Base-by-base conservation (phyloP, 768 basidiomycete species). In the Naematelia aurantialba region DNA sequence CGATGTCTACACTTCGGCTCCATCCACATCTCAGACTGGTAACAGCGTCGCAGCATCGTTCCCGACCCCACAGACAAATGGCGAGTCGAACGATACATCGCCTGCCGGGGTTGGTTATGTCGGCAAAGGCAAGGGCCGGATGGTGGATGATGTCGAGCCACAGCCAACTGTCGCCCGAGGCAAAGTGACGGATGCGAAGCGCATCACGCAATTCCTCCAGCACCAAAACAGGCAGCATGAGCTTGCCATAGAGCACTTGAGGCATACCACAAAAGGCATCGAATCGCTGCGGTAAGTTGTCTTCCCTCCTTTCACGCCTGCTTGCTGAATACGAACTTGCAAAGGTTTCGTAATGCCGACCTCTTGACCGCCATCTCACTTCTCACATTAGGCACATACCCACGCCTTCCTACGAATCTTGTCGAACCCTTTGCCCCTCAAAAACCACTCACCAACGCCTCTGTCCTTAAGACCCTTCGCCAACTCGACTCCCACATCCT, bases 261-360 rank as follows among this genome's bases (percentile, higher is more conserved):
- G 81, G 44, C 83, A 83, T 68, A 83, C 85, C 1, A 86, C 84
- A 61, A 83, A 88, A 52, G 82, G 30, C 52, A 52, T 82, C 50
- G 86, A 88, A 66, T 82, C 85, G 39, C 87, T 91, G 34, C 84
- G 91, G 91, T 88, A 58, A 62, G 81, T 72, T 22, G 4, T 4
- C 5, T 39, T 17, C 27, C 8, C 44, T 10, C 1, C 55, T 53
- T 47, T 39, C 30, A 14, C 42, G 24, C 39, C 26, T 27, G 13
- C 13, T 5, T 29, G 51, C 56, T 63, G 49, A 57, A 24, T 5
- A 49, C 48, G 22, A 5, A 11, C n/a, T 42, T 19, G 44, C 25
- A 4, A 68, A 91, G 93, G 71, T 83, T 91, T 19, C 86, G 93
- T 57, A 97, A 97, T 78, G 91, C 93, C 61, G 94, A 98, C 76